Percentiles rank a stretch among this genome's conserved stretches.
These are phyloP conservation scores for Seiridium unicorne DNA, from an alignment of 2,329 filamentous ascomycete species.

Conservation along the genomic window DNA sequence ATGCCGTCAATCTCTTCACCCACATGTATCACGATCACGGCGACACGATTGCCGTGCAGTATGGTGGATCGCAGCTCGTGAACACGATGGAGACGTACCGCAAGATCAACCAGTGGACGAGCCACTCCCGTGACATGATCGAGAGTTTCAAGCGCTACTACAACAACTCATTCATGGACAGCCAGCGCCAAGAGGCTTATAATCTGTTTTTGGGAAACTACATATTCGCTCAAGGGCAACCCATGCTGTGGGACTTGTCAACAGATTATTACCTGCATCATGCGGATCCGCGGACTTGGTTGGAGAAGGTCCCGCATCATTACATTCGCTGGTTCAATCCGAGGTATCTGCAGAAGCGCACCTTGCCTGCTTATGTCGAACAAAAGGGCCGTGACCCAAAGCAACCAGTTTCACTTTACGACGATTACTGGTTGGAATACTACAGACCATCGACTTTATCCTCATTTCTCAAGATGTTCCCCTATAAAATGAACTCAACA, in stretches of 20 bases:
- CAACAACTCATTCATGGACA: slow-evolving; percentile 97
- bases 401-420: slow-evolving; percentile 62
- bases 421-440: slow-evolving; percentile 98
- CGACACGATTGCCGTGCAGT: slow-evolving; percentile 96
- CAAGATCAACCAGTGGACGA: slow-evolving; percentile 99
- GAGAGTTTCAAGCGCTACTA: slow-evolving; percentile 99
- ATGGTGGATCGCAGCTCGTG: slow-evolving; percentile 93
- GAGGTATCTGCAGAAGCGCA: slow-evolving; percentile 63
- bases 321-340: slow-evolving; percentile 92
- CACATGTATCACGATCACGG: slow-evolving; percentile 99
- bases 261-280: slow-evolving; percentile 98
- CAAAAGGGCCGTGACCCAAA: slow-evolving; percentile 33
- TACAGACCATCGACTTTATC: slow-evolving; percentile 87
- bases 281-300: slow-evolving; percentile 73
- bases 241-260: slow-evolving; percentile 93
- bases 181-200: slow-evolving; percentile 96
- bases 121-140: slow-evolving; percentile 96
- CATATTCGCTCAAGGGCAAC: slow-evolving; percentile 80
- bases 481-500: slow-evolving; percentile 88
- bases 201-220: slow-evolving; percentile 98
- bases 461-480: slow-evolving; percentile 87
- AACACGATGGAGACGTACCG: slow-evolving; percentile 99
- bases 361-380: slow-evolving; percentile 48
- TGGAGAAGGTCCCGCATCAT: slow-evolving; percentile 58
- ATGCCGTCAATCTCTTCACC: slow-evolving; percentile 93